Conservation (phyloP, 73 alveolate species). For the Effrenium voratum region DNA sequence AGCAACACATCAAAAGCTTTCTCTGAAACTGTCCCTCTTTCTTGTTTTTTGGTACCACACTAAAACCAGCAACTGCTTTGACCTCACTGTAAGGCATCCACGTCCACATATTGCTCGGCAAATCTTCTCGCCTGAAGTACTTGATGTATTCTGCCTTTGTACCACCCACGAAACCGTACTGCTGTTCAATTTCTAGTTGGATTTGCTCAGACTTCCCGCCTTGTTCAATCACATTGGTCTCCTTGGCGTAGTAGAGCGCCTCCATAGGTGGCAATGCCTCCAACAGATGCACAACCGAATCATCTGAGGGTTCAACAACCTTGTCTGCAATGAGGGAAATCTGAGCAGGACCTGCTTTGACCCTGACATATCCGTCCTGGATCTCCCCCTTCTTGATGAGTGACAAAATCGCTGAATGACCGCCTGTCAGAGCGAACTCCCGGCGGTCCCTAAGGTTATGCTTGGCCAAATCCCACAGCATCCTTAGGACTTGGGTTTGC, state of each 20-base stretch:
- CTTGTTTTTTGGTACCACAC: not conserved
- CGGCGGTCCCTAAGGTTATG: not conserved
- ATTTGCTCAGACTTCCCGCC: not conserved
- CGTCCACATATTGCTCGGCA: not conserved
- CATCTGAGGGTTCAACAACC: constrained; percentile 14
- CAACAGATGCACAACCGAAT: not conserved
- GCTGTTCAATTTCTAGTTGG: not conserved
- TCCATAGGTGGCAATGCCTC: not conserved
- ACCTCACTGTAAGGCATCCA: not conserved
- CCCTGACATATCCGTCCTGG: not conserved
- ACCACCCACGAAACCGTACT: not conserved
- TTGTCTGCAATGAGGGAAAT: not conserved
- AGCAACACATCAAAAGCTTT: not conserved
- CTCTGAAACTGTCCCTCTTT: not conserved
- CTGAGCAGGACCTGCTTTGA: not conserved
- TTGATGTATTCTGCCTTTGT: not conserved
- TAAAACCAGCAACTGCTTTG: not conserved
- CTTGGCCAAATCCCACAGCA: not conserved
- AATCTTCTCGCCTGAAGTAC: not conserved
- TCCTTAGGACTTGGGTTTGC: too few relatives aligned
- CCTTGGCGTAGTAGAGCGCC: not conserved
- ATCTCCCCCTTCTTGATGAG: not conserved
- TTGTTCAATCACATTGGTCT: not conserved
- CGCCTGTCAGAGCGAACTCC: constrained; percentile 4
- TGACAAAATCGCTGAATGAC: not conserved